Base-by-base conservation (phyloP, 306 rosid species). In the Purshia tridentata region DNA sequence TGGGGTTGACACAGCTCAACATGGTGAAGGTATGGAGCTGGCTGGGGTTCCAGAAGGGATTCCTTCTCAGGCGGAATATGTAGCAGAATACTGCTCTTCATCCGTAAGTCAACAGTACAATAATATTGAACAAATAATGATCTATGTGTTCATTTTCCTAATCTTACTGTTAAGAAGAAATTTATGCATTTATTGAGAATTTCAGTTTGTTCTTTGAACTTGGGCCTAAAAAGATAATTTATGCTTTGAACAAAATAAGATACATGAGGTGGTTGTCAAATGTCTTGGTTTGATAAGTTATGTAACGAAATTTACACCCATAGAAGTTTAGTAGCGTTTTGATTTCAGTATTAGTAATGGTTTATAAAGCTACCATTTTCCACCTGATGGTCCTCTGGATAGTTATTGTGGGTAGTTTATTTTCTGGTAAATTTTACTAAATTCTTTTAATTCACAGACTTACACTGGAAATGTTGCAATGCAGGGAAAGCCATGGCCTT, bases 401-500 rank as follows among this genome's bases (percentile, higher is more conserved):
- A 63, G 18, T 74, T 53, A 46, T 37, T 12, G 53, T 45, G 8
- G 39, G 69, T 75, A 47, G 70, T 61, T 51, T 46, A 50, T 66
- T 70, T 75, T 69, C 46, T 54, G 53, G 35, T 29, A 29, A 29
- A 49, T 55, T 71, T 72, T 58, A 12, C 59, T 4, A 51, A 45
- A 42, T 13, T 72, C 48, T 77, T 37, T 23, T 49, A 8, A 39
- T 40, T 19, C 62, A 71, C 48, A 74, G 44, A 79, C 78, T 78
- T 63, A 77, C 67, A 69, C 59, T 3, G 51, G 75, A 15, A 62
- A 80, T 63, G 59, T 84, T 73, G 82, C 47, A 67, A 72, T 70
- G 70, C 93, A 94, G 99, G 89, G 84, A 81, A 89, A 81, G 77
- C 90, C 84, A 72, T 94, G 99, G 99, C 99, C 98, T 70, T 77